Conservation (phyloP, 2,329 filamentous ascomycete species). For the Nemania bipapillata region DNA sequence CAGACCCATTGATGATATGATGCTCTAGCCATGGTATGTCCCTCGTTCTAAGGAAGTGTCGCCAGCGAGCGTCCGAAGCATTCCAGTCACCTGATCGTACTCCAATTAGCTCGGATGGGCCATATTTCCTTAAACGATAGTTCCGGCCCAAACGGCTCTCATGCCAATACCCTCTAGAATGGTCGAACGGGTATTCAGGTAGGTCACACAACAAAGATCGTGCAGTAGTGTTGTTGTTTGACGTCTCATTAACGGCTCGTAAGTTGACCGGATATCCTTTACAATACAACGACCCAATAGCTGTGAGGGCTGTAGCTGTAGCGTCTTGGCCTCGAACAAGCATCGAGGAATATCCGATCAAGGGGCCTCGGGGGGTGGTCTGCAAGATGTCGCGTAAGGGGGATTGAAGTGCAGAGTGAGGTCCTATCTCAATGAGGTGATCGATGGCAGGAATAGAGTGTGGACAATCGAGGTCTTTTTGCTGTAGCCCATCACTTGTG, state of each 20-base stretch:
- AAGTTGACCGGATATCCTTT: not conserved
- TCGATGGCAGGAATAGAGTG: not conserved
- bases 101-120: constrained; percentile 47
- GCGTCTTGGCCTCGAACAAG: not conserved
- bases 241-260: not conserved
- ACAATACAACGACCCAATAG: not conserved
- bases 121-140: constrained; percentile 44
- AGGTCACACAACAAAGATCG: constrained; percentile 46
- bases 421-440: constrained; percentile 10
- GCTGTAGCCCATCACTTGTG: not conserved
- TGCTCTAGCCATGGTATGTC: constrained; percentile 58
- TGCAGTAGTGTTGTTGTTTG: not conserved
- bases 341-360: not conserved
- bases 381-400: not conserved
- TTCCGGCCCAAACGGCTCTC: constrained; percentile 49
- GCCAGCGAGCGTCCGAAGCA: constrained; percentile 52
- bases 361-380: not conserved
- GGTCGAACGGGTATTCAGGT: constrained; percentile 57
- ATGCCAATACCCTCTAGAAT: constrained; percentile 53
- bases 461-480: not conserved
- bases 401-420: not conserved
- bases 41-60: constrained; percentile 54
- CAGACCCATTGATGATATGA: constrained; percentile 52
- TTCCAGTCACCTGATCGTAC: constrained; percentile 38
- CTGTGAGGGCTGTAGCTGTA: not conserved